These are phyloP conservation scores for Apiospora sp. DNA, from an alignment of 2,329 filamentous ascomycete genomes.

Conservation along the genomic window DNA sequence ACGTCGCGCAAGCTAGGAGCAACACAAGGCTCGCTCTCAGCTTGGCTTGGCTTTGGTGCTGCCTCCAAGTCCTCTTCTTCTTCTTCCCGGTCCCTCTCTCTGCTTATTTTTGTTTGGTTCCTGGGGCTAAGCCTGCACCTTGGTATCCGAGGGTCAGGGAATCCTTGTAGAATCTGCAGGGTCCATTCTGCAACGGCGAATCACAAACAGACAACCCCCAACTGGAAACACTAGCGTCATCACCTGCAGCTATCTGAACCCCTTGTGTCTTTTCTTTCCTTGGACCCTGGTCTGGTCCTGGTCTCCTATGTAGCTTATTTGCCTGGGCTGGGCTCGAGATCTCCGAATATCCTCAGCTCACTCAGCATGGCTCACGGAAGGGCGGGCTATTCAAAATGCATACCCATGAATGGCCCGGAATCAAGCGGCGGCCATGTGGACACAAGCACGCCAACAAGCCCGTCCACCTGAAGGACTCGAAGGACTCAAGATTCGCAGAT, in stretches of 20 bases:
- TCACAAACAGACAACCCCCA: constrained; percentile 37
- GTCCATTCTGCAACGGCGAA: constrained; percentile 35
- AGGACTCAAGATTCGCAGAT: not conserved
- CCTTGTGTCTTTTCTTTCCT: not conserved
- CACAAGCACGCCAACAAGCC: not conserved
- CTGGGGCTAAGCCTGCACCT: constrained; percentile 7
- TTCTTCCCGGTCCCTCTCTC: not conserved
- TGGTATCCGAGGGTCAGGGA: not conserved
- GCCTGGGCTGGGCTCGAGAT: not conserved
- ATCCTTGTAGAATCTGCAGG: not conserved
- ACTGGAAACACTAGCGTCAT: constrained; percentile 49
- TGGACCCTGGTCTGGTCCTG: not conserved
- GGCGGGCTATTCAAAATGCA: not conserved
- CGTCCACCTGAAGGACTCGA: not conserved
- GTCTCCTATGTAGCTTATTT: constrained; percentile 1
- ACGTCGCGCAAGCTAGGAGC: too few species aligned
- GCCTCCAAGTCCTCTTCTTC: not conserved
- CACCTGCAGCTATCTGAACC: constrained; percentile 34
- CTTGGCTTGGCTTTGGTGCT: not conserved
- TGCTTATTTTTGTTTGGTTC: not conserved
- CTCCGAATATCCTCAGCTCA: constrained; percentile 13
- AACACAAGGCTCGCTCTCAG: not conserved
- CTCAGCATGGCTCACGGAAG: not conserved
- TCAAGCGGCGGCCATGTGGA: not conserved
- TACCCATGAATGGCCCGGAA: not conserved